A percentile compares a stretch with the other conserved stretches of the same genome.
These are phyloP conservation scores for Kodamaea sp. DNA, from an alignment of 1,139 yeast genomes.

Conservation along the genomic window DNA sequence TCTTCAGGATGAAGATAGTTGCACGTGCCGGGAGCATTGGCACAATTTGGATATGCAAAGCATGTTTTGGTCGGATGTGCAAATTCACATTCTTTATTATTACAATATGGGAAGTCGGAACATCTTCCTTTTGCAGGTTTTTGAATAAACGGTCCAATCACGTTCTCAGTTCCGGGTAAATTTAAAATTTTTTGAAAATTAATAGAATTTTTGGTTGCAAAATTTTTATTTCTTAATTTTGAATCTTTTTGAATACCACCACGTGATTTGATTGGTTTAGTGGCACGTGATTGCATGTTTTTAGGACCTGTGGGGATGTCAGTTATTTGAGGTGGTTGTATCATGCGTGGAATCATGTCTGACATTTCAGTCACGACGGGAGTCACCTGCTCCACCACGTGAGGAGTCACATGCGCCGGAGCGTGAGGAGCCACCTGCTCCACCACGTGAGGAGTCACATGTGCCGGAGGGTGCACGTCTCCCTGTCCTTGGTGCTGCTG, in stretches of 20 bases:
- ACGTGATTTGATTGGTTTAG: conserved; percentile 2
- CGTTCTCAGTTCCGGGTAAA: conserved; percentile 23
- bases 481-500: conserved; percentile 1
- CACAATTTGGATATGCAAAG: conserved; percentile 74
- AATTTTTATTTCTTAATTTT: conserved; percentile 17
- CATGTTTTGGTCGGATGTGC: conserved; percentile 81
- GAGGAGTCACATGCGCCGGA: background rate
- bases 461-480: no score
- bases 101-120: conserved; percentile 73
- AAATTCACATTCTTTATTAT: conserved; percentile 60
- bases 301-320: conserved; percentile 15
- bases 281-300: conserved; percentile 10
- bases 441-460: background rate
- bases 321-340: conserved; percentile 5
- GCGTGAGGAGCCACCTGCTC: background rate
- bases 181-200: conserved; percentile 43
- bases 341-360: background rate
- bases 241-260: conserved; percentile 13
- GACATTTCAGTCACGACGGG: no score
- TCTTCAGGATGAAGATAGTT: conserved; percentile 79
- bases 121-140: conserved; percentile 65
- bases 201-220: conserved; percentile 34
- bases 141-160: conserved; percentile 22
- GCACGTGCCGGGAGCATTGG: conserved; percentile 79
- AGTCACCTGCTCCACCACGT: background rate